phyloP scores from a whole-genome alignment of 352 stramenopile species.

The Phytophthora cryptogea region DNA sequence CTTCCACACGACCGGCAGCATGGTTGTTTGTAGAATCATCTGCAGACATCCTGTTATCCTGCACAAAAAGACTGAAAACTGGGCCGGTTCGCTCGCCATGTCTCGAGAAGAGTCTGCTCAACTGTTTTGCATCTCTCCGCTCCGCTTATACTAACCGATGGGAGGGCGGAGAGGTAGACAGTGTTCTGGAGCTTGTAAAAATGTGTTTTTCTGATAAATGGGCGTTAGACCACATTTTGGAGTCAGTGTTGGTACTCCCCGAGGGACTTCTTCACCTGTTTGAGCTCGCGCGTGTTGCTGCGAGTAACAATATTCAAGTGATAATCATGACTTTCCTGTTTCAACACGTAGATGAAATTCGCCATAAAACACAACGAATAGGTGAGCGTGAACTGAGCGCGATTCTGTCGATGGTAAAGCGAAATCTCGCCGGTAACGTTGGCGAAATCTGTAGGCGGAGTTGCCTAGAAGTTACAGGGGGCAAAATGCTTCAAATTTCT shows the following conservation, averaged over 20 bases:
- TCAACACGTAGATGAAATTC: slow-evolving; percentile 29
- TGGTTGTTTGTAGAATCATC: slow-evolving; percentile 23
- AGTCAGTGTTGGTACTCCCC: slow-evolving; percentile 25
- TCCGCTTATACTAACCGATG: slow-evolving; percentile 5
- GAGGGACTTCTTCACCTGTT: slow-evolving; percentile 29
- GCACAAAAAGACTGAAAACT: slow-evolving; percentile 15
- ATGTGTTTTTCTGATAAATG: slow-evolving; percentile 23
- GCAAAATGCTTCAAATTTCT: slow-evolving; percentile 22
- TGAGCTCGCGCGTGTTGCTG: slow-evolving; percentile 15
- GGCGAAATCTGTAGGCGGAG: slow-evolving; percentile 5
- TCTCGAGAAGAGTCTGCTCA: slow-evolving; percentile 24
- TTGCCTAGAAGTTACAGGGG: slow-evolving; percentile 9
- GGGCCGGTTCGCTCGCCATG: slow-evolving; percentile 5
- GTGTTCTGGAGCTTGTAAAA: slow-evolving; percentile 17
- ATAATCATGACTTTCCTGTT: slow-evolving; percentile 31
- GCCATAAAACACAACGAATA: slow-evolving; percentile 34
- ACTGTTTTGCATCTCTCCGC: slow-evolving; percentile 21
- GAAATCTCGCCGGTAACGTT: slow-evolving; percentile 17
- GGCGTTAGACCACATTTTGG: slow-evolving; percentile 23
- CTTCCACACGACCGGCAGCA: slow-evolving; percentile 12
- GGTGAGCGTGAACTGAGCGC: slow-evolving; percentile 24
- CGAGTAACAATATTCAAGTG: slow-evolving; percentile 4
- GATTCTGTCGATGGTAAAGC: slow-evolving; percentile 26
- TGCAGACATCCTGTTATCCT: slow-evolving; percentile 1
- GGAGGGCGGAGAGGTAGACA: slow-evolving; percentile 19